These are phyloP conservation scores for Penicillium sp. DNA, from an alignment of 2,329 filamentous ascomycete genomes.

Conservation along the genomic window DNA sequence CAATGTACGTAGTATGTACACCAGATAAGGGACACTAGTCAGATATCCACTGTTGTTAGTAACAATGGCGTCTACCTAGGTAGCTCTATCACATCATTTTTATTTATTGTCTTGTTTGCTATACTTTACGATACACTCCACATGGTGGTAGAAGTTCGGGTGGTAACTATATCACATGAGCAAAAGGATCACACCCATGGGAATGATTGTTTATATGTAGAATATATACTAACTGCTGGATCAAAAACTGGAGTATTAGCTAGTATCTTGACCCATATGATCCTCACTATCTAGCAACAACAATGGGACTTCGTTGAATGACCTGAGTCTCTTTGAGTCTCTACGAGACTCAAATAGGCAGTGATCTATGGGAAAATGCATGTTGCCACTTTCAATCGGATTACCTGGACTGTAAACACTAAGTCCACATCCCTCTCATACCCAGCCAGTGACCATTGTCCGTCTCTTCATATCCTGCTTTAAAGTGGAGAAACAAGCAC, in stretches of 20 bases:
- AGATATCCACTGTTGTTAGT: neutral
- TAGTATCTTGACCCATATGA: neutral
- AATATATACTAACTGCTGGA: neutral
- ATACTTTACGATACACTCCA: neutral
- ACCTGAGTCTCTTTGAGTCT: neutral
- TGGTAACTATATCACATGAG: neutral
- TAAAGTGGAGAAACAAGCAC: slow-evolving; percentile 15
- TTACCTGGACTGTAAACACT: neutral
- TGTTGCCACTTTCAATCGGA: slow-evolving; percentile 1
- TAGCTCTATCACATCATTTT: neutral
- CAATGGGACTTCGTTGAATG: neutral
- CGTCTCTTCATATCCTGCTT: neutral
- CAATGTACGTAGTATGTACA: neutral
- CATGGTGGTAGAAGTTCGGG: too few species aligned
- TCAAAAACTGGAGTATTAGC: neutral
- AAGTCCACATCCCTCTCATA: neutral
- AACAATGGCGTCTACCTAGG: neutral
- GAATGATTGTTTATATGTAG: neutral
- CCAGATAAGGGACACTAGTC: neutral
- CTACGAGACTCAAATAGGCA: too few species aligned
- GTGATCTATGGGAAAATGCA: neutral
- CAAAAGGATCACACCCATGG: neutral
- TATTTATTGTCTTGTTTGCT: neutral
- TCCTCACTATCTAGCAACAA: neutral
- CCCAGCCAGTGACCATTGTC: slow-evolving; percentile 12